phyloP scores from a whole-genome alignment of 495 filamentous ascomycete species.

The Aspergillus indologenus region DNA sequence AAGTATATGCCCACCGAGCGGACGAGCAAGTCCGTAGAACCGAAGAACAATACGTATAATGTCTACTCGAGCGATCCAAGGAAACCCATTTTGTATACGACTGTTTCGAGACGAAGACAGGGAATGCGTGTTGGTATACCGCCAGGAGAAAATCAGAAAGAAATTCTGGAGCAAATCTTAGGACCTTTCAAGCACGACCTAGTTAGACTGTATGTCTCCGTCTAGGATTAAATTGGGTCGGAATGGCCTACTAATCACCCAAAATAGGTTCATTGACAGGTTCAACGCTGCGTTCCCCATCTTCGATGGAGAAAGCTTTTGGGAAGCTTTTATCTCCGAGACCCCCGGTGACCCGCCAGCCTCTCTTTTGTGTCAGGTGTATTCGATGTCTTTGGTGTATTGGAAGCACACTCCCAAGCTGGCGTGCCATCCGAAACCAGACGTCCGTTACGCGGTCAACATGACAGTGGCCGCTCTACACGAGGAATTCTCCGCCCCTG shows the following conservation, averaged over 20 bases:
- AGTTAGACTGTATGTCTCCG: constrained; percentile 43
- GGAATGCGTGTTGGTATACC: constrained; percentile 47
- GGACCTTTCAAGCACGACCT: constrained; percentile 51
- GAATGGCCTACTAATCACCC: constrained; percentile 6
- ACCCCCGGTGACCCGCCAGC: constrained; percentile 43
- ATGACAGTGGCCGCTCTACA: constrained; percentile 51
- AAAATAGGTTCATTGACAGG: constrained; percentile 44
- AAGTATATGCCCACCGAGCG: constrained; percentile 47
- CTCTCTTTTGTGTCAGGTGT: constrained; percentile 51
- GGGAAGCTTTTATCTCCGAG: constrained; percentile 44
- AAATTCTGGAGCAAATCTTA: constrained; percentile 53
- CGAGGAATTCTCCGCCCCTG: constrained; percentile 50
- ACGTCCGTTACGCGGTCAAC: constrained; percentile 50
- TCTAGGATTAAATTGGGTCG: background rate
- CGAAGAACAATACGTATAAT: constrained; percentile 45
- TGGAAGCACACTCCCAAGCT: constrained; percentile 49
- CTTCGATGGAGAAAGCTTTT: constrained; percentile 49
- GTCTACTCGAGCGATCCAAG: constrained; percentile 49
- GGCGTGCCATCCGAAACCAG: constrained; percentile 45
- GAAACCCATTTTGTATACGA: constrained; percentile 48
- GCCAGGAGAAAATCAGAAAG: constrained; percentile 50
- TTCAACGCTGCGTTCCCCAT: constrained; percentile 54
- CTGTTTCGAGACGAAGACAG: constrained; percentile 45
- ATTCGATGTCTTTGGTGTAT: constrained; percentile 51
- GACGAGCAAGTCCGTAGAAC: constrained; percentile 37